A percentile compares a stretch with the other conserved stretches of the same genome.
These are phyloP conservation scores for Sphagnum magellanicum DNA, from an alignment of 228 moss, liverwort and hornwort genomes.

Conservation along the genomic window DNA sequence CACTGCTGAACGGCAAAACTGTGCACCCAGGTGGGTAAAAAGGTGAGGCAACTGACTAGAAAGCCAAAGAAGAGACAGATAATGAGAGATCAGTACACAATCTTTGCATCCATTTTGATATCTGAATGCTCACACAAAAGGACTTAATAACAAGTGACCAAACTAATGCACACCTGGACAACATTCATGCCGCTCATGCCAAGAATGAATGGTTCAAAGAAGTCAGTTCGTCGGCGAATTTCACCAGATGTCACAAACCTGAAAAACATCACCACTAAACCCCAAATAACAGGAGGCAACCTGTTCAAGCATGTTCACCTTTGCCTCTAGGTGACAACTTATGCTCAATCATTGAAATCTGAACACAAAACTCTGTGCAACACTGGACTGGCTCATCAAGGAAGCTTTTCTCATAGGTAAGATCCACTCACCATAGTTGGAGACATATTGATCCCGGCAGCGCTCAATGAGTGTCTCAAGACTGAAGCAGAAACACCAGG, in stretches of 20 bases:
- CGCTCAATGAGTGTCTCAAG: slow-evolving; percentile 84
- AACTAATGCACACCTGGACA: slow-evolving; percentile 47
- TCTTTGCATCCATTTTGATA: too few species aligned
- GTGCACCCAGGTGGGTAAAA: slow-evolving; percentile 8
- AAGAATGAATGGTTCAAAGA: slow-evolving; percentile 89
- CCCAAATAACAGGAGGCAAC: slow-evolving; percentile 22
- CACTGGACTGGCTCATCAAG: not conserved
- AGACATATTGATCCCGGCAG: slow-evolving; percentile 92
- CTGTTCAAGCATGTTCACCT: not conserved
- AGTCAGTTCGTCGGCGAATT: slow-evolving; percentile 75
- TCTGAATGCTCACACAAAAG: too few species aligned
- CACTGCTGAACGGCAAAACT: slow-evolving; percentile 98
- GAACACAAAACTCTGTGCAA: not conserved
- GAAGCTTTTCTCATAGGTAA: not conserved
- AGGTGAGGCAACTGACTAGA: not conserved
- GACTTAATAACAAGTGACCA: not conserved
- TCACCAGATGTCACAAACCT: slow-evolving; percentile 95
- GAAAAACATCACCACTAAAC: slow-evolving; percentile 96
- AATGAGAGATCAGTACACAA: not conserved
- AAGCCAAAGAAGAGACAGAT: not conserved
- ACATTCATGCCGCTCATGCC: slow-evolving; percentile 91
- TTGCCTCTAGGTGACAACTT: too few species aligned
- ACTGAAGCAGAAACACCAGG: slow-evolving; percentile 30
- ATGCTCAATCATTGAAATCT: too few species aligned
- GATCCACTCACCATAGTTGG: slow-evolving; percentile 78